Percentiles rank a stretch among this genome's conserved stretches.
Conservation (phyloP, 495 filamentous ascomycete genomes). For the Penicillium ucsense region DNA sequence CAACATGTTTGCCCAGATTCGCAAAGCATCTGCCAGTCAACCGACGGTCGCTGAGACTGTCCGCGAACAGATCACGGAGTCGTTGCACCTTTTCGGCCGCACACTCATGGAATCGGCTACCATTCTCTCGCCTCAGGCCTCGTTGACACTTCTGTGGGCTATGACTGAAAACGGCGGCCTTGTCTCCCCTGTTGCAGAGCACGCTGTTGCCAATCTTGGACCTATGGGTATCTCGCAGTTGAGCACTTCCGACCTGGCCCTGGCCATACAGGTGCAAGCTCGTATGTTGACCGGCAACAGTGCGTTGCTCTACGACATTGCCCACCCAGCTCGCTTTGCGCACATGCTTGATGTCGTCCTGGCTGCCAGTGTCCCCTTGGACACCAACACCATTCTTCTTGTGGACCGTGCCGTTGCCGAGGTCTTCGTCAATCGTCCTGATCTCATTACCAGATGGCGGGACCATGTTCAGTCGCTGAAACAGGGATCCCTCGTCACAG, state of each 20-base stretch:
- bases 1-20: constrained; percentile 73
- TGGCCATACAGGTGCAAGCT: constrained; percentile 56
- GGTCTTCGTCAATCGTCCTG: constrained; percentile 41
- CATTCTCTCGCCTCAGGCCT: constrained; percentile 42
- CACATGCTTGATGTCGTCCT: constrained; percentile 50
- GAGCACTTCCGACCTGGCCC: constrained; percentile 44
- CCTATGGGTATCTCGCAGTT: constrained; percentile 49
- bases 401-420: constrained; percentile 49
- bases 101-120: constrained; percentile 40
- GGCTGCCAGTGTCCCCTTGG: constrained; percentile 37
- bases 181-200: constrained; percentile 50
- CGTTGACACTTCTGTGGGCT: constrained; percentile 54
- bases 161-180: constrained; percentile 67
- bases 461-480: constrained; percentile 37
- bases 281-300: constrained; percentile 44
- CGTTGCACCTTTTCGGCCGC: constrained; percentile 62
- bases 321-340: constrained; percentile 48
- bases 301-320: constrained; percentile 38
- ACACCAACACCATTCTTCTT: constrained; percentile 39
- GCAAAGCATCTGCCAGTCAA: constrained; percentile 36
- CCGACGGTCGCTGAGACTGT: constrained; percentile 25
- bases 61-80: constrained; percentile 78
- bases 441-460: constrained; percentile 51
- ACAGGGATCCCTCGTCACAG: constrained; percentile 22
- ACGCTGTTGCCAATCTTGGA: constrained; percentile 50